A percentile compares a stretch with the other conserved stretches of the same genome.
Conservation (phyloP, 139 green algal species). For the Chlorella ohadii region DNA sequence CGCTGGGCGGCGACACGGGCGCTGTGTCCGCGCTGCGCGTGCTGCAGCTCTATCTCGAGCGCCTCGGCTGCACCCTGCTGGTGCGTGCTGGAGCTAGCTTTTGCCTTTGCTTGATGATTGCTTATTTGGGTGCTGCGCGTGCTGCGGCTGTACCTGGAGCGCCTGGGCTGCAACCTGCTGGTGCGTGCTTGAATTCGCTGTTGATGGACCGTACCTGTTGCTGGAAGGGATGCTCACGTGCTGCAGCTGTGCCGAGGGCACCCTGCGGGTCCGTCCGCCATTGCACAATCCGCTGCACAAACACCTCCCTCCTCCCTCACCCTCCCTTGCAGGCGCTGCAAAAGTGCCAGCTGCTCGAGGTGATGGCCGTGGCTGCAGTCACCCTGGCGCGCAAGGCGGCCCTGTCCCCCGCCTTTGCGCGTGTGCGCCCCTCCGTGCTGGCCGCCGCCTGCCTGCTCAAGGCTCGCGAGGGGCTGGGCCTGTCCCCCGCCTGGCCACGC, state of each 20-base stretch:
- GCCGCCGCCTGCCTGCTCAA: conserved; percentile 42
- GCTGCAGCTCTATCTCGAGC: conserved; percentile 84
- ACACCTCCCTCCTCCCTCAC: not conserved
- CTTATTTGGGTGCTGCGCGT: no score
- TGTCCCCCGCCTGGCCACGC: conserved; percentile 38
- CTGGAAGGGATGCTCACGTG: no score
- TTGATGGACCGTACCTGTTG: not conserved
- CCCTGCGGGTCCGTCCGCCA: no score
- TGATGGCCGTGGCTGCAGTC: conserved; percentile 26
- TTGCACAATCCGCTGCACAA: not conserved
- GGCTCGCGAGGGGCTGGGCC: conserved; percentile 27
- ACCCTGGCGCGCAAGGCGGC: conserved; percentile 29
- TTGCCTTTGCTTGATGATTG: no score
- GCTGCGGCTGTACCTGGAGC: no score
- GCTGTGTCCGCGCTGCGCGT: conserved; percentile 76
- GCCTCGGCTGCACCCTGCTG: conserved; percentile 61
- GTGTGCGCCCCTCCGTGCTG: conserved; percentile 30
- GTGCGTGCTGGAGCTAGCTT: not conserved
- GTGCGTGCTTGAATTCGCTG: no score
- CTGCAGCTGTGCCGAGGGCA: no score
- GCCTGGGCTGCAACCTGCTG: not conserved
- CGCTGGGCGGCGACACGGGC: conserved; percentile 57
- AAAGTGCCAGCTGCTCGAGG: conserved; percentile 25
- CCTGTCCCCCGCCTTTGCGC: conserved; percentile 13
- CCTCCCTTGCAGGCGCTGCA: conserved; percentile 5